These are phyloP conservation scores for Alternaria sp. DNA, from an alignment of 2,329 filamentous ascomycete genomes.

Conservation along the genomic window DNA sequence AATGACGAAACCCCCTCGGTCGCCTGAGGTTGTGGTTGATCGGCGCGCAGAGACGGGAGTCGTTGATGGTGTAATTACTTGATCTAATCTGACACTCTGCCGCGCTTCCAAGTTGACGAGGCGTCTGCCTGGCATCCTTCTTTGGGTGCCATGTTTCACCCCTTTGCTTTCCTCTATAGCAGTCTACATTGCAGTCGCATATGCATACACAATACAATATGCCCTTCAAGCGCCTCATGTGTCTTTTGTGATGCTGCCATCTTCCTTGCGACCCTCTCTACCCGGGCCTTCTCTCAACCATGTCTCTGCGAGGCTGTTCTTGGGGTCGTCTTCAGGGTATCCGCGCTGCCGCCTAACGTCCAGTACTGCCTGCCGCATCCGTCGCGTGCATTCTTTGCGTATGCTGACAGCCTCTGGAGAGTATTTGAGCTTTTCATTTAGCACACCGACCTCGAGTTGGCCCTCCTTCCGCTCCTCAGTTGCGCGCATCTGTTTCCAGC, in stretches of 20 bases:
- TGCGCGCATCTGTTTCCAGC: slow-evolving; percentile 75
- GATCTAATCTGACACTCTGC: slow-evolving; percentile 67
- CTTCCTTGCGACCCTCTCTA: slow-evolving; percentile 65
- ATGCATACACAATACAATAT: slow-evolving; percentile 5
- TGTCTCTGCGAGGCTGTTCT: slow-evolving; percentile 79
- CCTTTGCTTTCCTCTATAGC: neutral
- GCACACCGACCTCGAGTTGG: slow-evolving; percentile 62
- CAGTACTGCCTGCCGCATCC: slow-evolving; percentile 80
- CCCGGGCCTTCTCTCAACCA: slow-evolving; percentile 70
- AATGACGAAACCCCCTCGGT: slow-evolving; percentile 33
- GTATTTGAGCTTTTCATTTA: slow-evolving; percentile 71
- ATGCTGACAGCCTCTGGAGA: slow-evolving; percentile 78
- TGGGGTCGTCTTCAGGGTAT: slow-evolving; percentile 80
- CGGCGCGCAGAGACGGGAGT: slow-evolving; percentile 32
- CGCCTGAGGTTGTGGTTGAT: slow-evolving; percentile 33
- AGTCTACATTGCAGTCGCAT: neutral
- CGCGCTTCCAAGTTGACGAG: slow-evolving; percentile 16
- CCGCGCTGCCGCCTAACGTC: slow-evolving; percentile 77
- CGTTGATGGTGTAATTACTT: slow-evolving; percentile 64
- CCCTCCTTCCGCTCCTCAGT: slow-evolving; percentile 57
- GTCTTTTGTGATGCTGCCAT: slow-evolving; percentile 68
- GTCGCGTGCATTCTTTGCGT: slow-evolving; percentile 79
- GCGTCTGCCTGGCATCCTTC: slow-evolving; percentile 3
- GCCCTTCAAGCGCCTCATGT: slow-evolving; percentile 43
- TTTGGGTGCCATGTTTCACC: too few species aligned